Evolutionary conservation across 805 yeast species (phyloP), one percentile per base, ranked within the genome.

Genomic region (Myxozyma geophila): DNA sequence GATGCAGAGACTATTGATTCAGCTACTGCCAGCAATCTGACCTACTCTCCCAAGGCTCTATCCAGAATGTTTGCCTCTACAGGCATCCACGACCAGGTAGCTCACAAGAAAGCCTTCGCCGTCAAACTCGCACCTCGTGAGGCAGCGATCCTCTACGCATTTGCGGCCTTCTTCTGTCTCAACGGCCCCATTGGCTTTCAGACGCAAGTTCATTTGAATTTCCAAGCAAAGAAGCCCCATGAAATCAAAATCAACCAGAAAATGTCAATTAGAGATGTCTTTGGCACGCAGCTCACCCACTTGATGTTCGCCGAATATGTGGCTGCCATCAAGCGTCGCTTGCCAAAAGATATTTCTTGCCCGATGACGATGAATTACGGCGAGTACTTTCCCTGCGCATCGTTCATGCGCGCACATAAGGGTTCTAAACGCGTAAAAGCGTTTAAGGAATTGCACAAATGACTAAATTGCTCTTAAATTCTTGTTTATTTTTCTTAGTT

Each of bases 161-260:
- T 60, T 39, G 64, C 64, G n/a, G 52, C 53, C 10, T 60, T 41
- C 33, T 56, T 51, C 54, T 60, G 64, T 28, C 59, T 55, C 44
- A 56, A 60, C 21, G 60, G 60, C 8, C 64, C 64, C 6, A 57
- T 55, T 15, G 60, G 64, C 5, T 60, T 60, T 48, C 21, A 41
- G 17, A 60, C 60, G n/a, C 35, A 35, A 41, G 51, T 60, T 39
- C 49, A 21, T 5, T 28, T 60, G 21, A 43, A 23, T 6, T 55
- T 60, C 35, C 5, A 39, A 4, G 50, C 50, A 6, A 19, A 53
- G 28, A 23, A n/a, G 15, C 55, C 51, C 5, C n/a, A n/a, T 15
- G 35, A 40, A 17, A 19, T 60, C 12, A 12, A 41, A 21, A 8
- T 41, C 47, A 23, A 37, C 8, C 10, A 52, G 33, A 17, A 1